Evolutionary conservation across 192 early-diverging fungal genomes (phyloP).

Genomic region (Coemansia reversa): DNA sequence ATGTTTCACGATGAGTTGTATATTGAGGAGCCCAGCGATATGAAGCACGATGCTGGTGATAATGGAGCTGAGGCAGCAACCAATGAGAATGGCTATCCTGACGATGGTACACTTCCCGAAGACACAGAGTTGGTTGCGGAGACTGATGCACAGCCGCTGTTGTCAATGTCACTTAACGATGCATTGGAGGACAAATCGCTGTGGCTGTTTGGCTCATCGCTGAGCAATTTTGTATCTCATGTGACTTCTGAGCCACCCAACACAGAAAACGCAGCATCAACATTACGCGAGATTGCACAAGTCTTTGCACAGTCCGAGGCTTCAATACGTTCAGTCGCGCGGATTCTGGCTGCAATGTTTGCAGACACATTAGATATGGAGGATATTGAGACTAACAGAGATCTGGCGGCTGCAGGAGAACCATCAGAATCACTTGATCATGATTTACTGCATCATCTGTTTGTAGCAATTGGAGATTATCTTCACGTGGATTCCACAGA

Average conservation of each 20-base stretch:
- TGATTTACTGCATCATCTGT: conserved; percentile 20
- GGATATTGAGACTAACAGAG: conserved; percentile 50
- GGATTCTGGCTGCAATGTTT: conserved; percentile 36
- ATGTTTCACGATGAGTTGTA: conserved; percentile 42
- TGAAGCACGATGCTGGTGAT: background rate
- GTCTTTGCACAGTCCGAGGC: conserved; percentile 56
- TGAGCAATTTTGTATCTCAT: conserved; percentile 33
- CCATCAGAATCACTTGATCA: conserved; percentile 26
- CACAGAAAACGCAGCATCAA: conserved; percentile 13
- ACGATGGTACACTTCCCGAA: background rate
- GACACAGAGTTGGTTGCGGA: conserved; percentile 6
- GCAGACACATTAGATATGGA: conserved; percentile 33
- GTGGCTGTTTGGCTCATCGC: conserved; percentile 57
- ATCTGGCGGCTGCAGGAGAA: conserved; percentile 27
- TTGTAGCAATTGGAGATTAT: conserved; percentile 2
- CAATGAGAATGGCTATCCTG: background rate
- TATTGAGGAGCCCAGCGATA: background rate
- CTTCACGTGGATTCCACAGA: background rate
- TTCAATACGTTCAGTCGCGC: conserved; percentile 43
- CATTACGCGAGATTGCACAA: conserved; percentile 32
- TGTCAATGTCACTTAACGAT: conserved; percentile 9
- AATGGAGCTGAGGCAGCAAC: background rate
- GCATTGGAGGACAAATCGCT: conserved; percentile 50
- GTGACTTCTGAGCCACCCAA: conserved; percentile 1
- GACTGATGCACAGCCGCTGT: background rate